Percentiles rank a stretch among this genome's conserved stretches.
phyloP scores from a whole-genome alignment of 495 filamentous ascomycete genomes.

The Cercophora samala region DNA sequence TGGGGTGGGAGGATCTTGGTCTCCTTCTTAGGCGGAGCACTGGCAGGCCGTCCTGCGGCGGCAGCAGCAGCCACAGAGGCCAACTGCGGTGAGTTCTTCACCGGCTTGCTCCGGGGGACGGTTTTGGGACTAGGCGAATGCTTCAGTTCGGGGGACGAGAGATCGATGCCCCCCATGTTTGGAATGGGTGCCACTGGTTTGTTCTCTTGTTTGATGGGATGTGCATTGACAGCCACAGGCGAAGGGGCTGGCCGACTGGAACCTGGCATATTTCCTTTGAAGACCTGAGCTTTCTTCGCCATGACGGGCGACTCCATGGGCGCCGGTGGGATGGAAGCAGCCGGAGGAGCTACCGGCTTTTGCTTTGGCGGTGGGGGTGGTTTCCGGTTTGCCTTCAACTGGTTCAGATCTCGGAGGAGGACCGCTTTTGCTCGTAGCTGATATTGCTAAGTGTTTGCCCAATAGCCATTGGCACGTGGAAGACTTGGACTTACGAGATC shows the following conservation, averaged over 20 bases:
- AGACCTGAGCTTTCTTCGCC: conserved; percentile 6
- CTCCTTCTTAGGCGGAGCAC: conserved; percentile 33
- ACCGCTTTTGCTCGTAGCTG: conserved; percentile 44
- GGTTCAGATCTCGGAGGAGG: conserved; percentile 42
- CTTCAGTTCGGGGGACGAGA: conserved; percentile 24
- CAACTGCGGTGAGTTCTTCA: conserved; percentile 23
- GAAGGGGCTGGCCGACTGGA: conserved; percentile 25
- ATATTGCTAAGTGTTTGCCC: conserved; percentile 18
- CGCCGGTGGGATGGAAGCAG: conserved; percentile 35
- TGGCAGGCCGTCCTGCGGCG: conserved; percentile 19
- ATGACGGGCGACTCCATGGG: conserved; percentile 24
- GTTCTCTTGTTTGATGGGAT: conserved; percentile 26
- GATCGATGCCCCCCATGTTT: conserved; percentile 42
- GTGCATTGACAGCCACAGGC: conserved; percentile 5
- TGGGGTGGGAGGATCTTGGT: conserved; percentile 36
- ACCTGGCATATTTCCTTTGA: conserved; percentile 4
- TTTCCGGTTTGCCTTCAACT: conserved; percentile 31
- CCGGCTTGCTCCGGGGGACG: conserved; percentile 18
- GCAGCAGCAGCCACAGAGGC: conserved; percentile 13
- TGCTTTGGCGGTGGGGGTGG: conserved; percentile 20
- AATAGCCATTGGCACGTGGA: not conserved
- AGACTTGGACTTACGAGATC: conserved; percentile 46
- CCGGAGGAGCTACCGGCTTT: conserved; percentile 35
- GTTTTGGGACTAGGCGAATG: conserved; percentile 23
- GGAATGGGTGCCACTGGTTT: conserved; percentile 48